Conservation (phyloP, 371 early-diverging fungal species). For the Apophysomyces trapeziformis region DNA sequence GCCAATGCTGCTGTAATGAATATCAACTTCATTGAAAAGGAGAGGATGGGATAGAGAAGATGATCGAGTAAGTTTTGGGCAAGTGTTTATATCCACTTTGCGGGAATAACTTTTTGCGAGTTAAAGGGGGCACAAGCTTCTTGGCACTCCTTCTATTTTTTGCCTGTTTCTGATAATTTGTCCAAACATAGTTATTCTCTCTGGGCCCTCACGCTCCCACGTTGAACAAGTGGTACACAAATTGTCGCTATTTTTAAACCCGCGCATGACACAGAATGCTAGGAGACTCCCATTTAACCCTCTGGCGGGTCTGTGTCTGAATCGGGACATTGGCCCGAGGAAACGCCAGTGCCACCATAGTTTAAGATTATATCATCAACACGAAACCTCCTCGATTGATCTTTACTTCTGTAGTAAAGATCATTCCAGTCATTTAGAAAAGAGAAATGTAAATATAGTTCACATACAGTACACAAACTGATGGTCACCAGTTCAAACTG, state of each 20-base stretch:
- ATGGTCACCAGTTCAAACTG: no score
- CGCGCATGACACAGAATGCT: conserved; percentile 1
- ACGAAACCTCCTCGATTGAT: not conserved
- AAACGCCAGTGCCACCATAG: not conserved
- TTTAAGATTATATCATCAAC: not conserved
- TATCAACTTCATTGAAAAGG: conserved; percentile 5
- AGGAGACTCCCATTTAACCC: not conserved
- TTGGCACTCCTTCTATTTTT: conserved; percentile 9
- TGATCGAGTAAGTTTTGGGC: not conserved
- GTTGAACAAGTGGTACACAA: conserved; percentile 8
- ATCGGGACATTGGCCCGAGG: not conserved
- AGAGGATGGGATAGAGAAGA: not conserved
- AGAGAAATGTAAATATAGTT: not conserved
- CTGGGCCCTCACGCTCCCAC: conserved; percentile 2
- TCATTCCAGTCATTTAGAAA: not conserved
- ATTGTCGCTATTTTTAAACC: conserved; percentile 5
- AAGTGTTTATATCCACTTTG: not conserved
- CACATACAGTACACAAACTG: no score
- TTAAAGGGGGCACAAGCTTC: conserved; percentile 3
- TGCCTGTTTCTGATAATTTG: conserved; percentile 12
- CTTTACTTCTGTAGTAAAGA: not conserved
- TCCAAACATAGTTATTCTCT: conserved; percentile 3
- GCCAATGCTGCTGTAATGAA: conserved; percentile 6
- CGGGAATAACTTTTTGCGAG: conserved; percentile 5
- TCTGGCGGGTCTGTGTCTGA: not conserved